Evolutionary conservation across 2,329 filamentous ascomycete species (phyloP), one percentile per base, ranked within the genome.

Genomic region (Botrytis aclada): DNA sequence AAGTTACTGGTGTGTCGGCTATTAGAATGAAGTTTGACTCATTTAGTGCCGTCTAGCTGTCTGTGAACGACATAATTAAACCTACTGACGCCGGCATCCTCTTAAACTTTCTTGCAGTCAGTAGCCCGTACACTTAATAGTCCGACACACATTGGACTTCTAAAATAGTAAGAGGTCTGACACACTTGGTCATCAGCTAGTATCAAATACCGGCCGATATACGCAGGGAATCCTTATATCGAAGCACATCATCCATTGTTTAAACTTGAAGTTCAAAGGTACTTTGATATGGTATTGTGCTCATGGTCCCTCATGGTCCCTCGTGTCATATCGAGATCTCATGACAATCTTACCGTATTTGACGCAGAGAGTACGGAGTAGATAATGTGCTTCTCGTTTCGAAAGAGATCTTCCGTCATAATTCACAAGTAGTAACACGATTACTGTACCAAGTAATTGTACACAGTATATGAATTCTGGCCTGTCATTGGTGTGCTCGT

Each of bases 11-110:
- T 54, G 47, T 51, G 41, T 74, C 54, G 69, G 56, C 54, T 66
- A 67, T 74, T 70, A 47, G 73, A 56, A 61, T 6, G 41, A 65
- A 43, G 43, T 47, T 74, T 54, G 65, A 56, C 60, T 66, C 62
- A 60, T 22, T 37, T 43, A 62, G 47, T 43, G 41, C 34, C 51
- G 29, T 70, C 66, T 37, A 56, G 34, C n/a, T 10, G 34, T 25
- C 32, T 37, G 14, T 41, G 56, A n/a, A 47, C 67, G 63, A 61
- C 71, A 39, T 62, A 16, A 61, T 69, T 20, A 25, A 41, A 20
- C 47, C 47, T 7, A 71, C 25, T 58, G 54, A 29, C 39, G 32
- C 41, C 70, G 61, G 61, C 43, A 71, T 20, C 37, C 37, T 29
- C 56, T 51, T n/a, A 41, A 22, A 22, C 39, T 34, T 41, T n/a